Evolutionary conservation across 106 monocot species (phyloP), one percentile per base, ranked within the genome.

Genomic region (Xerophyta viscosa): DNA sequence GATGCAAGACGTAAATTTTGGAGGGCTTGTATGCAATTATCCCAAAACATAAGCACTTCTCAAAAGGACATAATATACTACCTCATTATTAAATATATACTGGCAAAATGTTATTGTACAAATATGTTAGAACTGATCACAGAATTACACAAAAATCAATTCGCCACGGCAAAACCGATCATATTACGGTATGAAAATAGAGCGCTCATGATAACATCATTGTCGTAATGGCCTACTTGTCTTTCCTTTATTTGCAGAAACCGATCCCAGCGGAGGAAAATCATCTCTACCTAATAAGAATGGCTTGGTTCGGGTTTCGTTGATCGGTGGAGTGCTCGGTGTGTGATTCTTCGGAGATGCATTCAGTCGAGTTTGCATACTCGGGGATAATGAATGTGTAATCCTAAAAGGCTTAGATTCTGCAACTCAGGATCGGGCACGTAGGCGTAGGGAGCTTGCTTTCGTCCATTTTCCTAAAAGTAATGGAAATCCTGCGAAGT

Each of bases 381-480:
- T 36, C 36, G 62, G 36, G 24, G 66, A 56, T 33, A 15, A 9
- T 17, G 10, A 30, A 5, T 25, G 15, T 20, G 48, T 8, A 11
- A 28, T n/a, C 7, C 58, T 7, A n/a, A 70, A 69, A 6, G 82
- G 68, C 9, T 20, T 15, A 82, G 64, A 29, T 52, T 54, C 28
- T 57, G 60, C 30, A 80, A 46, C 24, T 78, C 87, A 0, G 74
- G 49, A 18, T 78, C 77, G 8, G 60, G 70, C 8, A 20, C 24
- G 22, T 68, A 75, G 27, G 17, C 24, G 43, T 61, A 0, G 87
- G 87, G 6, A 50, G 62, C 49, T 77, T 87, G 1, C n/a, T 23
- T 2, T 65, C 74, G 48, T 78, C 82, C 68, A 82, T 87, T 51
- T 78, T 82, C 48, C 87, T 55, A 5, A 87, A 87, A 8, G 82